Evolutionary conservation across 176 grass and related monocot species (phyloP), one percentile per base, ranked within the genome.

Genomic region (Paspalum notatum): DNA sequence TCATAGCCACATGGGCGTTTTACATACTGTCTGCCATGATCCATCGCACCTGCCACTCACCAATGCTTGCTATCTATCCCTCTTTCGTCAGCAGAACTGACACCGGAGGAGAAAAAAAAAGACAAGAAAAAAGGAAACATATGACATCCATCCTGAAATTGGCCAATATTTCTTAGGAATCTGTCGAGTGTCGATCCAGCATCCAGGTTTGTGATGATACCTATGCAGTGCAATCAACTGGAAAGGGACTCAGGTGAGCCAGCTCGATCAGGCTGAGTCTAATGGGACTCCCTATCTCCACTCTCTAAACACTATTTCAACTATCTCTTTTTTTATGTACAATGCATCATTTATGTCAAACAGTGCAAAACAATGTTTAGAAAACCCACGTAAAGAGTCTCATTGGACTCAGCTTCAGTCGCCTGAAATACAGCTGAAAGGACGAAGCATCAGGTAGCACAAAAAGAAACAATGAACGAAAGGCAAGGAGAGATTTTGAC

Each of bases 11-110:
- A 80, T 57, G 66, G 78, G 66, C 40, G 73, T 72, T 49, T 27
- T 66, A 71, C 66, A 6, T 72, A 39, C 73, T 87, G 80, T 83
- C 80, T 83, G 85, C 80, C 73, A 78, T 78, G 85, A 72, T 83
- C 46, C 46, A 18, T 60, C 45, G 27, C 63, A 9, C 20, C 24
- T 50, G 43, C 38, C 47, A 65, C 47, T 48, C 27, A 65, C 44
- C 54, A 39, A 39, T 18, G 42, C 73, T 52, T 50, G 62, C 62
- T 46, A 18, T 57, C 21, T 9, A 21, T 25, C 78, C 57, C 21
- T 16, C 46, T 12, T 11, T 42, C 55, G 45, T 45, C 32, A 40
- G 50, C 4, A 0, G 0, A 27, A 26, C 14, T 42, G 64, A 32
- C 58, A 26, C 9, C 4, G 12, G 5, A 11, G 24, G 53, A 25